phyloP scores from a whole-genome alignment of 192 early-diverging fungal species.

The Backusella circina region DNA sequence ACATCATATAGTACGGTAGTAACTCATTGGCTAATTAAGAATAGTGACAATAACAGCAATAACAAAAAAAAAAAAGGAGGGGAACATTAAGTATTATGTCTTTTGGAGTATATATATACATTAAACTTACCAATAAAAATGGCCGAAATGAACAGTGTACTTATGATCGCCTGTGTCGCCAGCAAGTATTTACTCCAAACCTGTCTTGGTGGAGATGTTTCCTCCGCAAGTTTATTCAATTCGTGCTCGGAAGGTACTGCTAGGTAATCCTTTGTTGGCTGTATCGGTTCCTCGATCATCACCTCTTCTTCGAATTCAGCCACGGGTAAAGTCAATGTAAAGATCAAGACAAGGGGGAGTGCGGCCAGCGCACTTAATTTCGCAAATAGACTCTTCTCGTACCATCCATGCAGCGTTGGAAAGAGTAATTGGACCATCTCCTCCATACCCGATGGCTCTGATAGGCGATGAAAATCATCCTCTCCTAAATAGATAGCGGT shows the following conservation, averaged over 20 bases:
- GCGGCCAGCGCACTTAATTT: slow-evolving; percentile 46
- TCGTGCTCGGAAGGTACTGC: not conserved
- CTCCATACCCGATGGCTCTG: slow-evolving; percentile 2
- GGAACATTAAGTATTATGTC: not conserved
- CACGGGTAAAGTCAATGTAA: slow-evolving; percentile 61
- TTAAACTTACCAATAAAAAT: slow-evolving; percentile 10
- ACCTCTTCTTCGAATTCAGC: slow-evolving; percentile 47
- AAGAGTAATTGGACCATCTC: slow-evolving; percentile 39
- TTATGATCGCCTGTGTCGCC: not conserved
- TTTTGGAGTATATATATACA: not conserved
- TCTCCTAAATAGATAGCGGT: not conserved
- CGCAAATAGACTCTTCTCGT: slow-evolving; percentile 39
- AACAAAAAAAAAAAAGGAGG: not conserved
- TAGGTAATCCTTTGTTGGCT: not conserved
- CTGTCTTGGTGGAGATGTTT: not conserved
- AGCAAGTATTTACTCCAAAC: slow-evolving; percentile 10
- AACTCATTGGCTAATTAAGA: slow-evolving; percentile 16
- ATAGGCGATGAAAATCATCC: not conserved
- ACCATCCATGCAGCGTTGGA: slow-evolving; percentile 54
- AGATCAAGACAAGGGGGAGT: slow-evolving; percentile 46
- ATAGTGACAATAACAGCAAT: not conserved
- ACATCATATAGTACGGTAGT: slow-evolving; percentile 18
- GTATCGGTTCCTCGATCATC: not conserved
- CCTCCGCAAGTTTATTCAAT: not conserved
- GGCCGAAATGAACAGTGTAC: not conserved